phyloP scores from a whole-genome alignment of 768 basidiomycete species.

The Pleurotus eryngii region DNA sequence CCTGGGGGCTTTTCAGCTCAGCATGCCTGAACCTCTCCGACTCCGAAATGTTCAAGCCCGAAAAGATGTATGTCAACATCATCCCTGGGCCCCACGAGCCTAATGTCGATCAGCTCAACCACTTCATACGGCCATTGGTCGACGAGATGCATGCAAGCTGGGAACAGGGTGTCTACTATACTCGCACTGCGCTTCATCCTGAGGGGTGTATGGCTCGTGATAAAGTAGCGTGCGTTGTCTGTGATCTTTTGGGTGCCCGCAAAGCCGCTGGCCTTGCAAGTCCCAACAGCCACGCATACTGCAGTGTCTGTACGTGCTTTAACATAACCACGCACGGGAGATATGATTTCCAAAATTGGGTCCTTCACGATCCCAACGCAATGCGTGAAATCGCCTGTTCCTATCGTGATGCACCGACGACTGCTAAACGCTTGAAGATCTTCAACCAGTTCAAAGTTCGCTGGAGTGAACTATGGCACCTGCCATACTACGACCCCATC shows the following conservation, averaged over 20 bases:
- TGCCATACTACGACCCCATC: slow-evolving; percentile 34
- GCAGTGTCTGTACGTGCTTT: slow-evolving; percentile 24
- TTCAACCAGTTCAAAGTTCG: slow-evolving; percentile 21
- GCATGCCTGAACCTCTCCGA: slow-evolving; percentile 30
- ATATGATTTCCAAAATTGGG: slow-evolving; percentile 15
- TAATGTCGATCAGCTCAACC: slow-evolving; percentile 23
- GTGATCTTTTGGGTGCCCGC: no score
- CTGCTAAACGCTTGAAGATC: slow-evolving; percentile 11
- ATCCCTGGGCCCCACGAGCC: slow-evolving; percentile 35
- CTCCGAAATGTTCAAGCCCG: slow-evolving; percentile 24
- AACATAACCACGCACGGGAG: slow-evolving; percentile 11
- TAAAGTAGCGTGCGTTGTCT: slow-evolving; percentile 10
- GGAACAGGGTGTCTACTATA: slow-evolving; percentile 17
- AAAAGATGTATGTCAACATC: slow-evolving; percentile 30
- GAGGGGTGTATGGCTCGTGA: background rate
- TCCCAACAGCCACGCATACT: slow-evolving; percentile 8
- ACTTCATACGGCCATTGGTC: slow-evolving; percentile 30
- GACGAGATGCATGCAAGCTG: slow-evolving; percentile 23
- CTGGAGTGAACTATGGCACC: slow-evolving; percentile 24
- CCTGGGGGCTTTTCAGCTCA: slow-evolving; percentile 28
- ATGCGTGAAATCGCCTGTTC: slow-evolving; percentile 14
- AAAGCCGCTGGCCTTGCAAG: no score
- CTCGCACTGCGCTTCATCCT: slow-evolving; percentile 12
- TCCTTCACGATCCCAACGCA: slow-evolving; percentile 1
- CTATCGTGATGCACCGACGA: slow-evolving; percentile 17